Evolutionary conservation across 2,329 filamentous ascomycete genomes (phyloP).

Genomic region (Fusarium tuaranense): DNA sequence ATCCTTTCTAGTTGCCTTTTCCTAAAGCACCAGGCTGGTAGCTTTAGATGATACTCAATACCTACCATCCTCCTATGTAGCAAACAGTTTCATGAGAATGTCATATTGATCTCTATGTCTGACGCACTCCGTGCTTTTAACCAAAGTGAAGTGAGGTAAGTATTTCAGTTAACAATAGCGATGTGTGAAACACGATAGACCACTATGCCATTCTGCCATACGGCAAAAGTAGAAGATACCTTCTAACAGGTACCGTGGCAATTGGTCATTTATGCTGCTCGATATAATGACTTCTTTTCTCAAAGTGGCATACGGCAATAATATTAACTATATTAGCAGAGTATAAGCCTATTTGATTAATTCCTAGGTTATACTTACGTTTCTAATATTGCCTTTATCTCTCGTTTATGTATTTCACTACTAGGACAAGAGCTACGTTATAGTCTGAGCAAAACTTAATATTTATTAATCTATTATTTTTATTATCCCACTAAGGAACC

Average conservation of each 20-base stretch:
- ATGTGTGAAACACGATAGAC: too few species aligned
- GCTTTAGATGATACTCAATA: not conserved
- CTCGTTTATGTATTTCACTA: not conserved
- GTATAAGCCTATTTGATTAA: not conserved
- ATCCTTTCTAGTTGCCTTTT: not conserved
- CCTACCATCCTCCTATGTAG: not conserved
- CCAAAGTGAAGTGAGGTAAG: not conserved
- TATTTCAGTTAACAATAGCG: not conserved
- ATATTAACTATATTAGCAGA: not conserved
- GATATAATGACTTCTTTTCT: not conserved
- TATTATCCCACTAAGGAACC: too few species aligned
- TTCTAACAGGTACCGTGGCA: too few species aligned
- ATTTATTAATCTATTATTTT: too few species aligned
- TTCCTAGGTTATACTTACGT: not conserved
- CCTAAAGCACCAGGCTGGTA: not conserved
- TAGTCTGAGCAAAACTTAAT: not conserved
- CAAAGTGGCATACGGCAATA: too few species aligned
- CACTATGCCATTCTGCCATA: too few species aligned
- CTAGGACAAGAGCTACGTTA: not conserved
- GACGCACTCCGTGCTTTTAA: not conserved
- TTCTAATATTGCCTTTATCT: not conserved
- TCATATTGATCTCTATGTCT: not conserved
- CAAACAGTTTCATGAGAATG: not conserved
- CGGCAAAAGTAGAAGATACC: too few species aligned
- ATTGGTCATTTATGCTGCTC: too few species aligned